Evolutionary conservation across 441 rosid species (phyloP), one percentile per base, ranked within the genome.

Genomic region (Bruguiera hainesii): DNA sequence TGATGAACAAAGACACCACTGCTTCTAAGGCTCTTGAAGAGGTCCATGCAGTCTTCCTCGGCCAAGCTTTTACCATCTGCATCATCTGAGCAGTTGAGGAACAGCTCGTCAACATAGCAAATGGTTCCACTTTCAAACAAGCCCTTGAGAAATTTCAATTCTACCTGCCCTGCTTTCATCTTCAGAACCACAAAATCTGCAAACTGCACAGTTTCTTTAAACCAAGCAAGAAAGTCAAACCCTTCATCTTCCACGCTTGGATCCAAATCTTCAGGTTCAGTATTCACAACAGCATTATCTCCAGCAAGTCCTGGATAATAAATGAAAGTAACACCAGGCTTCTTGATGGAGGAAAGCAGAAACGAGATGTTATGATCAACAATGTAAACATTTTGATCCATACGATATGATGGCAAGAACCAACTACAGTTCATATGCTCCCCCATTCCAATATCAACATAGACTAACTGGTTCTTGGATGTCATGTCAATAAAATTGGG

Each of bases 321-420:
- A 60, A 92, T 81, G 71, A 91, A 91, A 62, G 81, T 83, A 29
- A 86, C 69, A 20, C 96, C 90, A 0, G 93, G 91, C 61, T 70
- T 78, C 61, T 81, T 84, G 23, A 89, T 84, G 51, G 80, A 83
- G 7, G 89, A 84, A n/a, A 82, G 80, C 69, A 89, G 76, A n/a
- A 84, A 83, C 3, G 96, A 87, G 46, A 89, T 78, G 69, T 88
- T 89, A 65, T 89, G 95, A 55, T 91, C 89, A 0, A 91, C 98
- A 59, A 89, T 79, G 70, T 89, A 91, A 18, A 82, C 76, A 52
- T 73, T 84, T 46, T 63, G 76, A 73, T 85, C 83, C 61, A 86
- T 69, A 4, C 93, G 96, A 64, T 89, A 89, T 26, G 78, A 79
- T 1, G 89, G 89, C 53, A 82, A 74, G 81, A 88, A 85, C 91